Evolutionary conservation across 257 asterid species (phyloP).

Genomic region (Penstemon barbatus): DNA sequence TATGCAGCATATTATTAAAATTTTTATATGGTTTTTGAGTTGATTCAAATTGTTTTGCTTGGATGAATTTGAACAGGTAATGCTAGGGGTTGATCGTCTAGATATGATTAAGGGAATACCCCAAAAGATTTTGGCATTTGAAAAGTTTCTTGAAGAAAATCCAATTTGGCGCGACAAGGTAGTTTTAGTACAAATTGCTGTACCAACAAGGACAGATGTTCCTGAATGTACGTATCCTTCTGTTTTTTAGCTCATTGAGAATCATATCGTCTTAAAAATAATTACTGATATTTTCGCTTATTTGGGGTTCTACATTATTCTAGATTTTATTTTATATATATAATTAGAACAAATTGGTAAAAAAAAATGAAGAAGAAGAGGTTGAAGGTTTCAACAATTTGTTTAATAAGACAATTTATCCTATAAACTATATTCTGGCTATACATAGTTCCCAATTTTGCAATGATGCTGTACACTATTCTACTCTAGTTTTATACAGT

Average conservation of each 20-base stretch:
- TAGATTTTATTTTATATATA: neutral
- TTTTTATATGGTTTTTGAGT: neutral
- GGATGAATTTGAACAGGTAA: slow-evolving; percentile 52
- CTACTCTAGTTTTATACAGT: slow-evolving; percentile 6
- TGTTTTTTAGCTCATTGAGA: too few species aligned
- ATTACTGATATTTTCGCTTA: too few species aligned
- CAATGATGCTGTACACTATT: neutral
- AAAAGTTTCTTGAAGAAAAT: slow-evolving; percentile 93
- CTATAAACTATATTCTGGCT: neutral
- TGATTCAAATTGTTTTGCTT: slow-evolving; percentile 5
- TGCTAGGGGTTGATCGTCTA: slow-evolving; percentile 93
- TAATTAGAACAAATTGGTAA: neutral
- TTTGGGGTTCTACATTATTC: too few species aligned
- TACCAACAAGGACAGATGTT: slow-evolving; percentile 94
- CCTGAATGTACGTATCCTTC: slow-evolving; percentile 79
- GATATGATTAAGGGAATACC: slow-evolving; percentile 96
- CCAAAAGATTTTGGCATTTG: slow-evolving; percentile 92
- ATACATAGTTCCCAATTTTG: neutral
- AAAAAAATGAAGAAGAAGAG: neutral
- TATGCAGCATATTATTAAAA: neutral
- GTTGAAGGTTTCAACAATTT: neutral
- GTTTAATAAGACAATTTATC: neutral
- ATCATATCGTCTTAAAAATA: too few species aligned
- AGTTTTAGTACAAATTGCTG: slow-evolving; percentile 89
- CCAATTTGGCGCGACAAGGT: slow-evolving; percentile 87